A percentile compares a stretch with the other conserved stretches of the same genome.
Evolutionary conservation across 2,329 filamentous ascomycete genomes (phyloP).

Genomic region (Chrysoporthe puriensis): DNA sequence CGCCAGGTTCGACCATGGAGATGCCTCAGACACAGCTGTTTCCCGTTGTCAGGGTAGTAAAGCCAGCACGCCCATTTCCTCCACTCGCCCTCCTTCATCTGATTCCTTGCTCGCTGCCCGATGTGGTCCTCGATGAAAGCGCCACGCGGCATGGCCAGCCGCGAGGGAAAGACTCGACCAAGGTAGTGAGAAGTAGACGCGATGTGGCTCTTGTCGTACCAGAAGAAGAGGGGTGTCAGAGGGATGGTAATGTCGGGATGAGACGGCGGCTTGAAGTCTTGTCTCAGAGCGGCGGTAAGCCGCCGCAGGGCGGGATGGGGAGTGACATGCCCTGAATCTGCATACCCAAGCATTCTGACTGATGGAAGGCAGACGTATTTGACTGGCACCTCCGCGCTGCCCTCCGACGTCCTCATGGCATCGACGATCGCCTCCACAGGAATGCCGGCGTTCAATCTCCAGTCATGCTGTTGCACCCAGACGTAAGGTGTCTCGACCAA

Average conservation of each 20-base stretch:
- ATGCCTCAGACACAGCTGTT: constrained; percentile 51
- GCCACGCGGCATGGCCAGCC: constrained; percentile 53
- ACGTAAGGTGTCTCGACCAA: constrained; percentile 53
- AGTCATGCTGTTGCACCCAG: constrained; percentile 63
- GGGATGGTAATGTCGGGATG: constrained; percentile 39
- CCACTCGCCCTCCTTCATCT: constrained; percentile 60
- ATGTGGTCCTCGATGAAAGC: constrained; percentile 62
- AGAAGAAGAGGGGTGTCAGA: constrained; percentile 60
- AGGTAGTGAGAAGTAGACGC: constrained; percentile 55
- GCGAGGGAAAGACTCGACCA: constrained; percentile 51
- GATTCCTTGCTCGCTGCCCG: constrained; percentile 56
- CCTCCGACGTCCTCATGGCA: constrained; percentile 47
- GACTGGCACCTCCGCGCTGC: constrained; percentile 40
- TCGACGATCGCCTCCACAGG: constrained; percentile 49
- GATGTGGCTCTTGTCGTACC: constrained; percentile 62
- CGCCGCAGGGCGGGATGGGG: constrained; percentile 46
- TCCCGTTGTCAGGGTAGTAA: constrained; percentile 54
- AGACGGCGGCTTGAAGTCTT: constrained; percentile 39
- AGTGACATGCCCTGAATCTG: constrained; percentile 49
- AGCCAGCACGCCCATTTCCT: constrained; percentile 59
- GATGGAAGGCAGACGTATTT: constrained; percentile 59
- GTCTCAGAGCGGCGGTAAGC: constrained; percentile 47
- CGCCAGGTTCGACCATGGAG: constrained; percentile 56
- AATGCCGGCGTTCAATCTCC: constrained; percentile 51
- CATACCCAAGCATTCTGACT: constrained; percentile 55